Evolutionary conservation across 129 eudicot genomes (phyloP).

Genomic region (Ambrosia artemisiifolia): DNA sequence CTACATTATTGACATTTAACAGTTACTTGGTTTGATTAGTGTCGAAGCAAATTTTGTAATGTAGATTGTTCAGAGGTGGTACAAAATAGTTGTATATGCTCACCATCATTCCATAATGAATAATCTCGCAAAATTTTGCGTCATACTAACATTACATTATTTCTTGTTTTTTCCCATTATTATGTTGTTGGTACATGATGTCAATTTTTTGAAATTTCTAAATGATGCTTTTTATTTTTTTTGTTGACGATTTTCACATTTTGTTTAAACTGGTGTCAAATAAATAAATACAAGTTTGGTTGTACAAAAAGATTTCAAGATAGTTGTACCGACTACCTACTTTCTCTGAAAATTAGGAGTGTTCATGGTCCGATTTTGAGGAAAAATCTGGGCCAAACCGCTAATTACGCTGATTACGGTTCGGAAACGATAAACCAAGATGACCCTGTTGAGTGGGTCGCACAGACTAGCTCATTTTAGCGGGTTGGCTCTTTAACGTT

Average conservation of each 20-base stretch:
- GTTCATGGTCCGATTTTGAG: too few relatives aligned
- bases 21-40: background rate
- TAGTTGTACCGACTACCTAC: slow-evolving; percentile 1
- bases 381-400: too few relatives aligned
- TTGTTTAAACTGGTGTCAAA: background rate
- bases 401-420: too few relatives aligned
- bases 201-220: background rate
- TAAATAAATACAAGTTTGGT: background rate
- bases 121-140: background rate
- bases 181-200: background rate
- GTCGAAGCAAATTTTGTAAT: background rate
- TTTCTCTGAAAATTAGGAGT: too few relatives aligned
- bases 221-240: background rate
- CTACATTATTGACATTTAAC: background rate
- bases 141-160: background rate
- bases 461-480: too few relatives aligned
- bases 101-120: background rate
- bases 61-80: background rate
- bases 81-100: background rate
- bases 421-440: too few relatives aligned
- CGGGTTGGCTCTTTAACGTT: too few relatives aligned
- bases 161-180: background rate
- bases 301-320: background rate
- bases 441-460: background rate
- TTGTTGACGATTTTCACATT: background rate